These are phyloP conservation scores for Helicocarpus griseus DNA, from an alignment of 2,329 filamentous ascomycete genomes.

Conservation along the genomic window DNA sequence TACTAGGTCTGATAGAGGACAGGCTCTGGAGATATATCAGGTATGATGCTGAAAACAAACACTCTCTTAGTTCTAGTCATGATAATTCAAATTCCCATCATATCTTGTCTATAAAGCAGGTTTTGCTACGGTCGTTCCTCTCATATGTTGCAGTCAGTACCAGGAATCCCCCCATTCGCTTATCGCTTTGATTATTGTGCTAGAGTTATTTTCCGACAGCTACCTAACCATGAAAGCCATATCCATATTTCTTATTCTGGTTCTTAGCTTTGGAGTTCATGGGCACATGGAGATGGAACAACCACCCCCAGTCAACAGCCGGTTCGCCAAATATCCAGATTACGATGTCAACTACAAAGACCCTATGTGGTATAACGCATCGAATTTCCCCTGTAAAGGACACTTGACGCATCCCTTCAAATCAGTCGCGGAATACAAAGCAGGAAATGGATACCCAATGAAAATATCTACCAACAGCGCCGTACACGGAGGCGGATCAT, in stretches of 20 bases:
- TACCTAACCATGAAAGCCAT: not conserved
- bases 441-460: constrained; percentile 55
- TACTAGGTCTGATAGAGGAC: no score
- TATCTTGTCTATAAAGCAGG: no score
- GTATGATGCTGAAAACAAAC: no score
- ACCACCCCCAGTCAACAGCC: constrained; percentile 45
- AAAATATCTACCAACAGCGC: constrained; percentile 51
- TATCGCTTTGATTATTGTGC: no score
- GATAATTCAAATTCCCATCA: no score
- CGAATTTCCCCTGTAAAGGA: constrained; percentile 70
- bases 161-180: no score
- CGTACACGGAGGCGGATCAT: constrained; percentile 61
- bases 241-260: not conserved
- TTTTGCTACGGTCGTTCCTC: no score
- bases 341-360: constrained; percentile 63
- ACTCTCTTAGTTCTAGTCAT: no score
- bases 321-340: constrained; percentile 36
- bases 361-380: constrained; percentile 50
- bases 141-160: no score
- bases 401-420: constrained; percentile 46
- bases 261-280: not conserved
- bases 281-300: constrained; percentile 48
- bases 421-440: constrained; percentile 51
- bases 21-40: no score
- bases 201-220: not conserved